Evolutionary conservation across 176 grass and related monocot genomes (phyloP), one percentile per base, ranked within the genome.

Genomic region (Calamus simplicifolius): DNA sequence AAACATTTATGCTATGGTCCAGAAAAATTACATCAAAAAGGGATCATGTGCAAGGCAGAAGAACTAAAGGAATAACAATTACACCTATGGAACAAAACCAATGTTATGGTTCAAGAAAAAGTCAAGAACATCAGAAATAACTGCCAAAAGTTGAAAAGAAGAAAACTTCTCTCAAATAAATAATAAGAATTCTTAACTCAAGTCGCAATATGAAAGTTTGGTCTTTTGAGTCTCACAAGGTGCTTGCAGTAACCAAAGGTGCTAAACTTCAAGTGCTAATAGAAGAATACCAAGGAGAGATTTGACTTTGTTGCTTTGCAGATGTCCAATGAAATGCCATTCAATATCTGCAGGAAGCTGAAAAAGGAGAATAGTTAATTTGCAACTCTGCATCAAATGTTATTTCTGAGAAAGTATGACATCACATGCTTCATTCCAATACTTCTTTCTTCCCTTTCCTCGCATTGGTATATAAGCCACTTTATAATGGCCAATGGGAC

Each of bases 231-330:
- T 35, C 31, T 8, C 35, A 43, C 2, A 12, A 43, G 10, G 8
- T 43, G 1, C 0, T 12, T 43, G 35, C 35, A 43, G 35, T 43
- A 43, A 43, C 35, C 35, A 43, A 35, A 43, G 8, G 8, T 52
- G 5, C 26, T 30, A 30, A 77, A 54, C 50, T 15, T 68, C 31
- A 18, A 73, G 49, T 52, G 54, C 58, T 67, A 52, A 52, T 69
- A 66, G 51, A 25, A 13, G 35, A 4, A 68, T 67, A 83, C 93
- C 78, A 62, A 97, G 72, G 51, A 97, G 72, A 6, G 87, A 55
- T 68, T 38, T 92, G 14, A 75, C 87, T 88, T 97, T 97, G 69
- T 97, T 97, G 67, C 93, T 91, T 67, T 97, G 93, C 51, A 97
- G 67, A 56, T 97, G 88, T 14, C 93, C 84, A 64, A 97, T 92